Evolutionary conservation across 106 monocot genomes (phyloP), one percentile per base, ranked within the genome.

Genomic region (Narthecium ossifragum): DNA sequence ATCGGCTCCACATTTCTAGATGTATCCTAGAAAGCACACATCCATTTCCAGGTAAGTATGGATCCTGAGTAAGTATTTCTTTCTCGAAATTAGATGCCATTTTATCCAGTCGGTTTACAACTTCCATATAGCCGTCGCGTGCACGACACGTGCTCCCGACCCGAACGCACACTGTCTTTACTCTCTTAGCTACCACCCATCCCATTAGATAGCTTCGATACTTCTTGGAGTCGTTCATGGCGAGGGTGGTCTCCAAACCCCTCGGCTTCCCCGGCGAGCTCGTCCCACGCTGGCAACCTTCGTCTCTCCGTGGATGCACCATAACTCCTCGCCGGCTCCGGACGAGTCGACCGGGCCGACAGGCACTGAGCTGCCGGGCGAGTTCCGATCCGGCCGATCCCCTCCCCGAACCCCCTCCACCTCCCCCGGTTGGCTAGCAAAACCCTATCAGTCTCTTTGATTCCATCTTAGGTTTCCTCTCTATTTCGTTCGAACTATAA

Each of bases 211-310:
- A 1, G 9, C n/a, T n/a, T 17, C 34, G 17, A n/a, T n/a, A n/a
- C n/a, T n/a, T n/a, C n/a, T n/a, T n/a, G n/a, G n/a, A n/a, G n/a
- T n/a, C n/a, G n/a, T n/a, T n/a, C n/a, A 77, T 77, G 77, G 77
- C 77, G 60, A 29, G 62, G 18, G 55, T 72, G 17, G 61, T 66
- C 58, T 67, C 78, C 26, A 54, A 29, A 15, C 47, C 45, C 34
- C 59, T 66, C 62, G 61, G 46, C 30, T 64, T 60, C 38, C 53
- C 69, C 27, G 46, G 21, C 52, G 49, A 25, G 12, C 60, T 41
- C 57, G 36, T 30, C 26, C 2, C 24, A 5, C 21, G 8, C 4
- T 23, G 49, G n/a, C n/a, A n/a, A n/a, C n/a, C n/a, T n/a, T n/a
- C n/a, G n/a, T n/a, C 14, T 36, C 32, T 11, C 34, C 22, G 39